Evolutionary conservation across 2,329 filamentous ascomycete species (phyloP).

Genomic region (Trichoderma hamatum): DNA sequence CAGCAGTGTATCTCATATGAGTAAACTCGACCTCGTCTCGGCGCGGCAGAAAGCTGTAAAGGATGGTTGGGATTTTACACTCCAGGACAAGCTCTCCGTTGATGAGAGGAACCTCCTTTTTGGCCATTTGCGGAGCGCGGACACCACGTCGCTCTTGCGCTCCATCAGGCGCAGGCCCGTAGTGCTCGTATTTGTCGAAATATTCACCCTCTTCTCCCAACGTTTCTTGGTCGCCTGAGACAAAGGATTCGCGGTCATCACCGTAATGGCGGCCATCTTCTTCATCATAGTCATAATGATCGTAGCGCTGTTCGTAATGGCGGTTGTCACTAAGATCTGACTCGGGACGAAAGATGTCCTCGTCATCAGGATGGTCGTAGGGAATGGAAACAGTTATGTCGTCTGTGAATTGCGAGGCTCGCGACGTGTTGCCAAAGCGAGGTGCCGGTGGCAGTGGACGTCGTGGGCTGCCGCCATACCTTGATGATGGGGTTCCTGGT

Average conservation of each 20-base stretch:
- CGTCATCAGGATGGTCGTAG: slow-evolving; percentile 55
- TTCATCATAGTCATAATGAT: slow-evolving; percentile 43
- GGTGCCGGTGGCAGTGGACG: slow-evolving; percentile 87
- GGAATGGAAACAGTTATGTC: slow-evolving; percentile 75
- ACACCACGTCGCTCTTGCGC: slow-evolving; percentile 87
- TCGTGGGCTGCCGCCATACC: slow-evolving; percentile 84
- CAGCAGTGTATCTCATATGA: slow-evolving; percentile 97
- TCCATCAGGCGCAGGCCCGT: slow-evolving; percentile 83
- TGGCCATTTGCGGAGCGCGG: slow-evolving; percentile 82
- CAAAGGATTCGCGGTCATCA: slow-evolving; percentile 61
- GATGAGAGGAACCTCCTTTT: slow-evolving; percentile 93
- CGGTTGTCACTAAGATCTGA: slow-evolving; percentile 58
- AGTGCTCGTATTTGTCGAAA: slow-evolving; percentile 70
- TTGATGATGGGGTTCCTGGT: slow-evolving; percentile 86
- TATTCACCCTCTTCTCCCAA: slow-evolving; percentile 51
- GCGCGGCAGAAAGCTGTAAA: slow-evolving; percentile 94
- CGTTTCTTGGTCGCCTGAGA: slow-evolving; percentile 56
- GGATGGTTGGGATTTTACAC: slow-evolving; percentile 97
- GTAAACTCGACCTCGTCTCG: slow-evolving; percentile 96
- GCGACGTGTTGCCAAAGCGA: slow-evolving; percentile 66
- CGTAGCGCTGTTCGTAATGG: slow-evolving; percentile 29
- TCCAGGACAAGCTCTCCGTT: slow-evolving; percentile 97
- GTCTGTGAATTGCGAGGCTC: slow-evolving; percentile 60
- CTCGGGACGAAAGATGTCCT: slow-evolving; percentile 75
- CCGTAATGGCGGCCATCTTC: slow-evolving; percentile 61